Conservation (phyloP, 2,329 filamentous ascomycete species). For the Dactylellina haptotyla region DNA sequence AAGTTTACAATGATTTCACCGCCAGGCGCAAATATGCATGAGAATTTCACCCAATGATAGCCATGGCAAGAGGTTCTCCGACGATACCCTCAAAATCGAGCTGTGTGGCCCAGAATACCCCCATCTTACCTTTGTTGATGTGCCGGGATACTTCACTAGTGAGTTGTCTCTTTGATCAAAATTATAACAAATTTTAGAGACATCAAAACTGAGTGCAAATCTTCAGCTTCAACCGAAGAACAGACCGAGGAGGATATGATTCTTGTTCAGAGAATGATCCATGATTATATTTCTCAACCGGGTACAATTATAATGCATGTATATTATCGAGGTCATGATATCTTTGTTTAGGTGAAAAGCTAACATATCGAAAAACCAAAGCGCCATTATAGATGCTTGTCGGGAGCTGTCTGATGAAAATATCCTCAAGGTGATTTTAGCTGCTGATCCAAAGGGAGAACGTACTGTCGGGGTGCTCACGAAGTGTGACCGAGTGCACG, state of each 20-base stretch:
- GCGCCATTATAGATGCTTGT: neutral
- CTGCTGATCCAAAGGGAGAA: slow-evolving; percentile 50
- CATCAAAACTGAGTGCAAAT: neutral
- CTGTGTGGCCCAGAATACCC: slow-evolving; percentile 48
- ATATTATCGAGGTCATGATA: neutral
- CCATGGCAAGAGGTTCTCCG: slow-evolving; percentile 49
- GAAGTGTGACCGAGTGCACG: slow-evolving; percentile 56
- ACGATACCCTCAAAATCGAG: slow-evolving; percentile 57
- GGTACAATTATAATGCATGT: slow-evolving; percentile 57
- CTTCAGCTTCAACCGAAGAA: slow-evolving; percentile 52
- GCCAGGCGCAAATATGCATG: slow-evolving; percentile 54
- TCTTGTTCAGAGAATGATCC: slow-evolving; percentile 54
- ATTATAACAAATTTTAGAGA: neutral
- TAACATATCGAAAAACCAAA: neutral
- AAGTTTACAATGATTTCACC: neutral
- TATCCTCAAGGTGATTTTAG: slow-evolving; percentile 1
- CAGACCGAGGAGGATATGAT: slow-evolving; percentile 55
- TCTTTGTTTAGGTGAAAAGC: too few species aligned
- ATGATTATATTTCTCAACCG: slow-evolving; percentile 52
- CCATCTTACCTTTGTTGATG: slow-evolving; percentile 57
- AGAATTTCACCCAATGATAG: slow-evolving; percentile 35
- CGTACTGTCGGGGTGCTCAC: slow-evolving; percentile 58
- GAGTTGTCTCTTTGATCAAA: neutral
- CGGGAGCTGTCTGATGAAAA: slow-evolving; percentile 40
- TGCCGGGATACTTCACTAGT: slow-evolving; percentile 57